Base-by-base conservation (phyloP, 192 early-diverging fungal species). In the Podochytrium sp. region DNA sequence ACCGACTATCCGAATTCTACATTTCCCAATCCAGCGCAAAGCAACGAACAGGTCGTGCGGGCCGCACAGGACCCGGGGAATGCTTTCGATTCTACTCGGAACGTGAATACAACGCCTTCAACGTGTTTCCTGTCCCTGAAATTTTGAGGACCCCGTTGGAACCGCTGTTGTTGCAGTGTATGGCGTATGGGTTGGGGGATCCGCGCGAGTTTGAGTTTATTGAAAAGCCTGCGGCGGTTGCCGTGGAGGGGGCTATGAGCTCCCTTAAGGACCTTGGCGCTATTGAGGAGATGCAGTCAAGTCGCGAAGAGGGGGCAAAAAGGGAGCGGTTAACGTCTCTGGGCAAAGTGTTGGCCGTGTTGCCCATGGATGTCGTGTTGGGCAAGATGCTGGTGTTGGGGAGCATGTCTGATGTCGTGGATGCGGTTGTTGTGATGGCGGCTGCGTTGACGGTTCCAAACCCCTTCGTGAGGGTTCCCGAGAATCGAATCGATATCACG, bases 301-400 rank as follows among this genome's bases (percentile, higher is more conserved):
- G 33, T 25, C 34, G 14, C 25, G 25, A 25, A 23, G 14, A 14
- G n/a, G 23, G 12, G 35, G 49, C 40, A 62, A 23, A 16, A 4
- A 25, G 72, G 12, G 77, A 78, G 50, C 40, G 77, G 29, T 67
- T 90, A 2, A 90, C 89, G 6, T 32, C 79, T 5, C 56, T 91
- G 5, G 90, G 90, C 7, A 58, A 52, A 33, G 77, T 91, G 1
- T 74, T 91, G 7, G 71, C 90, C 12, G 58, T 82, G 18, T 50
- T 91, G 56, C 90, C 90, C 27, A 79, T 91, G 33, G 90, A 91
- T 76, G 78, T 85, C 1, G 79, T 87, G 0, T 74, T 91, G 66
- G 90, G 88, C 12, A 91, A 91, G 38, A 91, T 91, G 90, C 52
- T 91, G 3, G 79, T 91, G 16, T 70, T 90, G 69, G 88, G 79